Conservation (phyloP, 2,329 filamentous ascomycete genomes). For the Ceratocystis papillata region DNA sequence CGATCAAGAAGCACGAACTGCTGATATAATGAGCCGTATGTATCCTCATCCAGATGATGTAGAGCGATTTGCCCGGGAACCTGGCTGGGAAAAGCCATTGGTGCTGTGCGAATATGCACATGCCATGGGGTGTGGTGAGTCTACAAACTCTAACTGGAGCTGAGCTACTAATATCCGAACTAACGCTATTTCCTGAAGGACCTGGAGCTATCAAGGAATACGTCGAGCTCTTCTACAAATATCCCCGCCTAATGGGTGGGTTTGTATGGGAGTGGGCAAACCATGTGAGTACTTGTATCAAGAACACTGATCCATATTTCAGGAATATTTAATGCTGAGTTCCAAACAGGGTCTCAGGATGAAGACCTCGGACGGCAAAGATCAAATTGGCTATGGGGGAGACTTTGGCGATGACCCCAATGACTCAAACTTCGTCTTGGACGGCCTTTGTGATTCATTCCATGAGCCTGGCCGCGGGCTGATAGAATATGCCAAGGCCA, state of each 20-base stretch:
- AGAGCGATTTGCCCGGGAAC: slow-evolving; percentile 33
- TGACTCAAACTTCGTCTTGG: slow-evolving; percentile 49
- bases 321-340: background rate
- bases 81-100: slow-evolving; percentile 43
- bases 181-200: background rate
- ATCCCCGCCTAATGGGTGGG: slow-evolving; percentile 45
- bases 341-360: slow-evolving; percentile 35
- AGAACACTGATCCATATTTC: background rate
- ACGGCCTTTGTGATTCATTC: slow-evolving; percentile 42
- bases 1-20: slow-evolving; percentile 46
- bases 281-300: slow-evolving; percentile 34
- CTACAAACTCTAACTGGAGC: background rate
- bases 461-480: slow-evolving; percentile 44
- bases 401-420: slow-evolving; percentile 52
- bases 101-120: slow-evolving; percentile 47
- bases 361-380: slow-evolving; percentile 35
- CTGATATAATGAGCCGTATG: slow-evolving; percentile 57
- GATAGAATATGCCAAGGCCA: slow-evolving; percentile 46
- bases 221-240: slow-evolving; percentile 51
- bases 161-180: background rate
- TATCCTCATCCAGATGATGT: slow-evolving; percentile 45
- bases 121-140: slow-evolving; percentile 47
- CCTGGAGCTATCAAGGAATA: slow-evolving; percentile 59
- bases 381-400: slow-evolving; percentile 48
- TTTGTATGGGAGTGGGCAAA: slow-evolving; percentile 57